Conservation (phyloP, 2,329 filamentous ascomycete genomes). For the Fusarium illudens region DNA sequence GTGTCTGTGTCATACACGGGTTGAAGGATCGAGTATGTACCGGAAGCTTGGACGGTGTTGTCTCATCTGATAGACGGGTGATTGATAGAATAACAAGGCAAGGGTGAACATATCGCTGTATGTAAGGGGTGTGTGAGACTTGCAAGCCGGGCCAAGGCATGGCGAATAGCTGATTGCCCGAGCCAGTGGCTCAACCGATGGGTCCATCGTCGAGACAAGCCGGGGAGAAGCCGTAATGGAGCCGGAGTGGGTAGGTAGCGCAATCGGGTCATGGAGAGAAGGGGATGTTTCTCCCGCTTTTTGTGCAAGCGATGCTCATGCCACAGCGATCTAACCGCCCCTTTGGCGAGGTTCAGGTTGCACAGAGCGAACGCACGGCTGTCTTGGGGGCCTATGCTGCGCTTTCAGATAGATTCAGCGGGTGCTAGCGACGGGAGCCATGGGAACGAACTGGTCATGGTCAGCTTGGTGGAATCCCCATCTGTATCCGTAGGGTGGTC, state of each 20-base stretch:
- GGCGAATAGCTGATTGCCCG: slow-evolving; percentile 5
- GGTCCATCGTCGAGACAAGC: slow-evolving; percentile 17
- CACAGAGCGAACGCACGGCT: not conserved
- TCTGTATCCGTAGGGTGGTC: not conserved
- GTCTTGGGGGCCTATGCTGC: not conserved
- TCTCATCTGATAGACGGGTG: not conserved
- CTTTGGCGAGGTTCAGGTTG: not conserved
- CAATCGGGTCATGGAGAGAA: not conserved
- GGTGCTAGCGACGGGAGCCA: not conserved
- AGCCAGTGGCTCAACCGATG: slow-evolving; percentile 6
- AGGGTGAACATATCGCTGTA: not conserved
- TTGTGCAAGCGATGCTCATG: slow-evolving; percentile 2
- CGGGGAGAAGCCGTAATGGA: slow-evolving; percentile 26
- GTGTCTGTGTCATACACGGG: not conserved
- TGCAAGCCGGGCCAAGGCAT: not conserved
- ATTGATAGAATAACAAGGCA: not conserved
- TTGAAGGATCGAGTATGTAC: not conserved
- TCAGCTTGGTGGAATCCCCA: not conserved
- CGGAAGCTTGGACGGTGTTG: not conserved
- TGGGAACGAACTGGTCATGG: not conserved
- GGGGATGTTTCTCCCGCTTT: not conserved
- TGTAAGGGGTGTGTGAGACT: not conserved
- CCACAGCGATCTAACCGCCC: not conserved
- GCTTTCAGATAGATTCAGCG: not conserved
- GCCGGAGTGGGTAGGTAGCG: slow-evolving; percentile 15